phyloP scores from a whole-genome alignment of 2,329 filamentous ascomycete genomes.

The Colletotrichum endophyticum region DNA sequence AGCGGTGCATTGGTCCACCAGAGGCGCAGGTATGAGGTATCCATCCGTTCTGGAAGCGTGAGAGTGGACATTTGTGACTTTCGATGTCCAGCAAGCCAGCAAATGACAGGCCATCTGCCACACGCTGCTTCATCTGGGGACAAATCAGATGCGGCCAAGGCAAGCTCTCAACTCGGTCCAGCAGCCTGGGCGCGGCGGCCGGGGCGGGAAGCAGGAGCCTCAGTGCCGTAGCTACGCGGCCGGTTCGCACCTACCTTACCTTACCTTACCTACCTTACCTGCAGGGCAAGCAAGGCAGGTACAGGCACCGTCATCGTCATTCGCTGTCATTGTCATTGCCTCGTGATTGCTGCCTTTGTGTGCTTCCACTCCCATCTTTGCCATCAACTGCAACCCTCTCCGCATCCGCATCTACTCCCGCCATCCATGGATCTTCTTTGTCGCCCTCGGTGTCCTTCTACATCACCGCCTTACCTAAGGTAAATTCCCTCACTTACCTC shows the following conservation, averaged over 20 bases:
- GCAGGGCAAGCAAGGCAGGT: not conserved
- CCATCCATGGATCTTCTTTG: not conserved
- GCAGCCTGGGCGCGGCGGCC: constrained; percentile 1
- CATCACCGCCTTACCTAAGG: not conserved
- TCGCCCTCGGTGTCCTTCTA: not conserved
- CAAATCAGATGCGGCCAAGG: not conserved
- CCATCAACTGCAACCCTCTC: not conserved
- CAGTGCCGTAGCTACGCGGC: constrained; percentile 18
- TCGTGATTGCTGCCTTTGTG: not conserved
- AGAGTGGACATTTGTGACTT: not conserved
- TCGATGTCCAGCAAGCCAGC: not conserved
- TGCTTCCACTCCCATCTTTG: not conserved
- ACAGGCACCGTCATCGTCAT: not conserved
- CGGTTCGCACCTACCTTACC: constrained; percentile 5
- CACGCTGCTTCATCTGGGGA: constrained; percentile 11
- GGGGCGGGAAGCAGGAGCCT: not conserved
- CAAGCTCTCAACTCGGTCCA: not conserved
- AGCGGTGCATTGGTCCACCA: not conserved
- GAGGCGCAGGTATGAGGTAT: not conserved
- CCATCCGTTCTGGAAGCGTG: not conserved
- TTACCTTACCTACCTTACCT: not conserved
- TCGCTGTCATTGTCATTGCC: not conserved
- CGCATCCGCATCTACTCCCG: not conserved
- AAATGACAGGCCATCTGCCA: constrained; percentile 10
- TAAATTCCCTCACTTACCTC: not conserved